Evolutionary conservation across 345 rosid genomes (phyloP), one percentile per base, ranked within the genome.

Genomic region (Melaleuca alternifolia): DNA sequence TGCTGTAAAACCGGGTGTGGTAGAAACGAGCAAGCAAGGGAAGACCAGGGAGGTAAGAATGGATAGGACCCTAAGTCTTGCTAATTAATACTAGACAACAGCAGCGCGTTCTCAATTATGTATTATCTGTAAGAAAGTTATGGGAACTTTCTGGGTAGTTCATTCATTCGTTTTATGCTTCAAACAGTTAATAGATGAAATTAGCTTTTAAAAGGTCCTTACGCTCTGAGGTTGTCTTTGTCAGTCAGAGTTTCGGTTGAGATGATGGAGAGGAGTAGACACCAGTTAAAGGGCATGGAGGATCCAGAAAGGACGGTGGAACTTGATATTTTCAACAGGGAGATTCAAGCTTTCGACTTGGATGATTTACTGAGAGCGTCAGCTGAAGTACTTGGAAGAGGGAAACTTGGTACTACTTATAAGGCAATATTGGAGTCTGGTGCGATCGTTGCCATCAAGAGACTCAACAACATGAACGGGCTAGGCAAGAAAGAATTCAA

Each of bases 311-410:
- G 90, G 88, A 82, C 84, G 37, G 91, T 85, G 53, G 95, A 93
- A 56, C 86, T 94, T 10, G 89, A 89, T 85, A 87, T 94, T 86
- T 90, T 94, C 3, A 90, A 89, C 83, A 89, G 83, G 90, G 89
- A 86, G 51, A 84, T 87, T 83, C 87, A 89, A 1, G 88, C 81
- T 9, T 93, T 94, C 30, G 92, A 92, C 90, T 89, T 93, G 89
- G 94, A 94, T 71, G 96, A 94, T 79, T 89, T 94, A 79, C 92
- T 94, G 1, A 88, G 93, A 83, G 91, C 95, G 86, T 91, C 95
- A 5, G 94, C 96, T 16, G 91, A 91, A 88, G 85, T 90, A 23
- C 52, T 94, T 18, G 94, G 93, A 26, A 93, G 88, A 57, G 96
- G 96, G 37, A 91, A 83, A 51, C 83, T 90, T 23, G 91, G 96